Conservation (phyloP, 345 rosid genomes). For the Populus euphratica region DNA sequence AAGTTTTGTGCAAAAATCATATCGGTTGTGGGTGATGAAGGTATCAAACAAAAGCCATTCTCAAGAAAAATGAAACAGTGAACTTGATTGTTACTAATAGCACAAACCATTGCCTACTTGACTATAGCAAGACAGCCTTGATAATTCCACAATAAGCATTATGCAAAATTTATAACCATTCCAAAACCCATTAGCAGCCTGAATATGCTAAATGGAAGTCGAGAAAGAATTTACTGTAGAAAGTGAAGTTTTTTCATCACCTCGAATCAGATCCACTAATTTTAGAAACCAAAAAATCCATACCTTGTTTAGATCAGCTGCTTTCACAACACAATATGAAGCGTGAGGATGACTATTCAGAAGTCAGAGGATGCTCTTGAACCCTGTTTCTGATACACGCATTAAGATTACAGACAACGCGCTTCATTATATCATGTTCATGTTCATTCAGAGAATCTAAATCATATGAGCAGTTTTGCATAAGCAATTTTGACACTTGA, state of each 20-base stretch:
- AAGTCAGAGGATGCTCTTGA: conserved; percentile 24
- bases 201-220: background rate
- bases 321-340: conserved; percentile 27
- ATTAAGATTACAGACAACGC: conserved; percentile 45
- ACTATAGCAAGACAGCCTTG: background rate
- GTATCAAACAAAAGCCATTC: background rate
- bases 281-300: conserved; percentile 6
- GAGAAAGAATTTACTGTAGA: background rate
- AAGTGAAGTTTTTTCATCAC: conserved; percentile 2
- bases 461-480: conserved; percentile 36
- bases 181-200: background rate
- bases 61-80: background rate
- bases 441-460: conserved; percentile 32
- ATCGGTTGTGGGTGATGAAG: background rate
- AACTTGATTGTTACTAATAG: background rate
- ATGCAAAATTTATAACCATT: background rate
- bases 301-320: conserved; percentile 41
- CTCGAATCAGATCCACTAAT: conserved; percentile 8
- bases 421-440: conserved; percentile 40
- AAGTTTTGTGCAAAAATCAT: background rate
- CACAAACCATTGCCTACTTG: background rate
- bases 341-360: conserved; percentile 13
- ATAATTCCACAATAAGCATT: background rate
- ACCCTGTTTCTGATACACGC: conserved; percentile 29
- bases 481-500: conserved; percentile 49